Base-by-base conservation (phyloP, 345 rosid genomes). In the Garcia nutans region DNA sequence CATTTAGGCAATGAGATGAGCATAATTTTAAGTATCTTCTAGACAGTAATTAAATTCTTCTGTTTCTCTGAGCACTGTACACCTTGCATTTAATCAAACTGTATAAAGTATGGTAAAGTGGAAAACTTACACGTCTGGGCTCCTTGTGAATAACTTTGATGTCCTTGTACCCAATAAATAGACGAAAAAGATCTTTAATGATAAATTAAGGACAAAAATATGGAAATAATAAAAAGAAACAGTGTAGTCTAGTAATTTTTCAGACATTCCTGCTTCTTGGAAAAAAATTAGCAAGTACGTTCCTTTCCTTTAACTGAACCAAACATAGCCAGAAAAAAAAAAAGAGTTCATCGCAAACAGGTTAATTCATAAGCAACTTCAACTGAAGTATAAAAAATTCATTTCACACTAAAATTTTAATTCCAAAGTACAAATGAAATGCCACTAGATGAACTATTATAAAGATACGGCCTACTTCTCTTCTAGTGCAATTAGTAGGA, bases 391-490 rank as follows among this genome's bases (percentile, higher is more conserved):
- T 41, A 66, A 16, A 63, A 16, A 6, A 15, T 13, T 5, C 31
- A 58, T 58, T 22, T 58, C 31, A 58, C 22, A 60, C 8, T 9
- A 23, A 2, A 23, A 60, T 0, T 60, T 24, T 42, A 68, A 49
- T 22, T 68, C 16, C 13, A 67, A 28, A 44, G 6, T 8, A 45
- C 13, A 22, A 11, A 67, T n/a, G 8, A 41, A 44, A 6, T 9
- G 24, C 54, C 37, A 16, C 13, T 37, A 37, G 50, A 69, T 50
- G 41, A 54, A 59, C 55, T 44, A 42, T 9, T 20, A 49, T 17
- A 15, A 89, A 90, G 91, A 89, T 86, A 88, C 90, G 88, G 3
- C 89, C 87, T n/a, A 86, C 93, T 85, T 89, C 93, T 77, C 93
- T 85, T 78, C 91, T 84, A 42, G 88, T 85, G 81, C 91, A 88